phyloP scores from a whole-genome alignment of 148 eudicot species.

The Euryodendron excelsum region DNA sequence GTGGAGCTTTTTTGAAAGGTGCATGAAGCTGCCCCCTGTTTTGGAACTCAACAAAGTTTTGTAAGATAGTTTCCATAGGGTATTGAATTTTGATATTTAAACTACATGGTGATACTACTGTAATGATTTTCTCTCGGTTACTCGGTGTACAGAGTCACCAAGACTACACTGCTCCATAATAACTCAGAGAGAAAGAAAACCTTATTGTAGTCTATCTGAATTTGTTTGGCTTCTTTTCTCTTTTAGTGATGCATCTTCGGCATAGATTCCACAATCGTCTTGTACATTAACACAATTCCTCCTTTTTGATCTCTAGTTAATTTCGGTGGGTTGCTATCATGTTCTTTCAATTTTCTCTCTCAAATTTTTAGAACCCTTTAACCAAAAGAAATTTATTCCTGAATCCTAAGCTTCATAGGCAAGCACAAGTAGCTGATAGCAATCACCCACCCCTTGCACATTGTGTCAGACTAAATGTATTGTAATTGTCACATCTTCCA shows the following conservation, averaged over 20 bases:
- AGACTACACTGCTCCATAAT: not conserved
- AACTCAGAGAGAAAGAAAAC: too few species aligned
- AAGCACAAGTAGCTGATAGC: not conserved
- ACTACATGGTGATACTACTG: too few species aligned
- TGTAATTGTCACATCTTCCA: not conserved
- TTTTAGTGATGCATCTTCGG: too few species aligned
- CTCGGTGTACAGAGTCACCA: not conserved
- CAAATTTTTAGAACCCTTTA: not conserved
- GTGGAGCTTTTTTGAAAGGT: not conserved
- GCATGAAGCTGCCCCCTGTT: not conserved
- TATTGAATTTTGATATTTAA: too few species aligned
- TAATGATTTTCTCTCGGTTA: too few species aligned
- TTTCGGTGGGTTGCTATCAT: not conserved
- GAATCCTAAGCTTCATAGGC: not conserved
- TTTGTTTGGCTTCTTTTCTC: too few species aligned
- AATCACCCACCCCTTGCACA: not conserved
- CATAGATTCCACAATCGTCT: too few species aligned
- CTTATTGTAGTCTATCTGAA: too few species aligned
- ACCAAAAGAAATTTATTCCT: not conserved
- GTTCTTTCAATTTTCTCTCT: not conserved
- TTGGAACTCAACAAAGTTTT: not conserved
- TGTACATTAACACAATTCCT: too few species aligned
- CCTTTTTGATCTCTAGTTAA: not conserved
- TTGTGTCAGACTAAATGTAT: not conserved
- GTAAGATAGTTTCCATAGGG: not conserved